A percentile compares a stretch with the other conserved stretches of the same genome.
Evolutionary conservation across 2,329 filamentous ascomycete genomes (phyloP).

Genomic region (Curvularia lunata): DNA sequence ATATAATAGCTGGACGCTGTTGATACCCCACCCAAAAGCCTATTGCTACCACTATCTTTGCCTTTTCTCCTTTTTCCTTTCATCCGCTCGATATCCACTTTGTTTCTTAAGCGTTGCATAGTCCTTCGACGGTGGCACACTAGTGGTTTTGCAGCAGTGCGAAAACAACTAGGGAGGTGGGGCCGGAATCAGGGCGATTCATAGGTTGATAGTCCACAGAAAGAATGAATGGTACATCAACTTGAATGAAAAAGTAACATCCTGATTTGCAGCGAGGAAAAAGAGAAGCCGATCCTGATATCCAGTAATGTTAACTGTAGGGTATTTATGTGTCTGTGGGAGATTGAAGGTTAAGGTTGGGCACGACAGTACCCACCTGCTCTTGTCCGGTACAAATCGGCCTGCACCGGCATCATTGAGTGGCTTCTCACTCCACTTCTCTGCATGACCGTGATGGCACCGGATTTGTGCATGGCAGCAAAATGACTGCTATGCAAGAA

Average conservation of each 20-base stretch:
- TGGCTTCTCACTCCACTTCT: not conserved
- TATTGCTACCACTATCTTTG: slow-evolving; percentile 7
- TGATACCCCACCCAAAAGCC: slow-evolving; percentile 24
- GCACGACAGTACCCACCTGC: too few species aligned
- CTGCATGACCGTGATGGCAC: not conserved
- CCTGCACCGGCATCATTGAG: not conserved
- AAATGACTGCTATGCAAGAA: too few species aligned
- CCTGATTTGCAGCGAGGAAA: not conserved
- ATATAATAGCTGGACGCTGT: slow-evolving; percentile 12
- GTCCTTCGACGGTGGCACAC: not conserved
- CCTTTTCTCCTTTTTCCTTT: slow-evolving; percentile 1
- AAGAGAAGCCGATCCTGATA: not conserved
- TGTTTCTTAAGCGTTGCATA: not conserved
- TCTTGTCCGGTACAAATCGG: not conserved
- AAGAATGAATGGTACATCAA: slow-evolving; percentile 9
- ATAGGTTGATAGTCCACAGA: slow-evolving; percentile 10
- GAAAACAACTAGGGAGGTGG: not conserved
- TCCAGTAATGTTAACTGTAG: not conserved
- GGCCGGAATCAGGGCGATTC: not conserved
- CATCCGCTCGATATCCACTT: slow-evolving; percentile 2
- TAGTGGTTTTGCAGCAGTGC: not conserved
- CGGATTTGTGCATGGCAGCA: too few species aligned
- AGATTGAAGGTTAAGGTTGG: not conserved
- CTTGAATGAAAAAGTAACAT: not conserved
- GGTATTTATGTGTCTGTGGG: not conserved